Percentiles rank a stretch among this genome's conserved stretches.
These are phyloP conservation scores for Turnera subulata DNA, from an alignment of 345 rosid species.

Conservation along the genomic window DNA sequence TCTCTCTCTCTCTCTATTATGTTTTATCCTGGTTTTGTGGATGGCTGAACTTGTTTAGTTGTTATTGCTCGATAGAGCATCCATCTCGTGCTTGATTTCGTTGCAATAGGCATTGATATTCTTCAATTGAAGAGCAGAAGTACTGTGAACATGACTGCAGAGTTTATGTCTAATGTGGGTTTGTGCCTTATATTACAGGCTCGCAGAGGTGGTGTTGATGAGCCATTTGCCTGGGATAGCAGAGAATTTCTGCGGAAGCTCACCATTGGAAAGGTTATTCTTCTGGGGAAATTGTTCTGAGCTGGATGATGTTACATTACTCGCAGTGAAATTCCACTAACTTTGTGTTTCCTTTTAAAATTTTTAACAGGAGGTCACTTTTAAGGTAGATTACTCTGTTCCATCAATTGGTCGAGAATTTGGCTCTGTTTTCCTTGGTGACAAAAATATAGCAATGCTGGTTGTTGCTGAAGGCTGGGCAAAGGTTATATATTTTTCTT, in stretches of 20 bases:
- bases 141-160: neutral
- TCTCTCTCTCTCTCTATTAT: no score
- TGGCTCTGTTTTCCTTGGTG: slow-evolving; percentile 83
- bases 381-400: slow-evolving; percentile 80
- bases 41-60: neutral
- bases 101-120: neutral
- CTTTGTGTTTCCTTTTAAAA: neutral
- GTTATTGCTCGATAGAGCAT: neutral
- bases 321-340: neutral
- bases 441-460: slow-evolving; percentile 65
- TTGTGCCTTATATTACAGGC: slow-evolving; percentile 38
- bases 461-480: slow-evolving; percentile 91
- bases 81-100: neutral
- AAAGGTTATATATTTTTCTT: slow-evolving; percentile 45
- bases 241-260: slow-evolving; percentile 88
- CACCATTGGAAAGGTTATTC: slow-evolving; percentile 87
- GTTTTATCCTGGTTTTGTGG: no score
- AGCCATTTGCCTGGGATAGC: slow-evolving; percentile 97
- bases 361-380: slow-evolving; percentile 68
- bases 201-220: slow-evolving; percentile 84
- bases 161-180: neutral
- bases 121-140: neutral
- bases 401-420: slow-evolving; percentile 78
- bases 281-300: neutral
- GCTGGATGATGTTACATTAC: neutral